Evolutionary conservation across 345 rosid species (phyloP), one percentile per base, ranked within the genome.

Genomic region (Citrus cavaleriei): DNA sequence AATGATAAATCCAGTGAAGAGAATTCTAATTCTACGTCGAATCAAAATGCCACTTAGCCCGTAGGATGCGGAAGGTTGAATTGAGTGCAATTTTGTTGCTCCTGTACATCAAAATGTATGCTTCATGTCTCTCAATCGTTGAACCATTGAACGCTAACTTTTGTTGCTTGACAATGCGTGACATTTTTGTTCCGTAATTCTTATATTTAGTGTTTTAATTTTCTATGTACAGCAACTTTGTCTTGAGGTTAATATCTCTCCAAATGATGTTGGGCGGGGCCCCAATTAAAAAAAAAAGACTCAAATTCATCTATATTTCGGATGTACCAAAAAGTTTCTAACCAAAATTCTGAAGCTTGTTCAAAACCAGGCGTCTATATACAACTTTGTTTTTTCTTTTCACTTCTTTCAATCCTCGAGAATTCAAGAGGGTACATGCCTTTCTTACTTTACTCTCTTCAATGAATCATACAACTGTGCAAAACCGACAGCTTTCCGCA

Each of bases 41-140:
- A 38, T 57, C 83, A 73, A 74, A 78, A 78, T 69, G 55, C 28
- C 18, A 37, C 34, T 46, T 5, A 24, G 3, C 38, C 73, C n/a
- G 24, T 24, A 35, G 63, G 51, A 21, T 62, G 78, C 74, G 8
- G 32, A 64, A 58, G 67, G 74, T 55, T 78, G 34, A 77, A 68
- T 8, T 2, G 2, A 27, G 32, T 19, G 21, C 22, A 21, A 46
- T 34, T 65, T 32, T 30, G 7, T 7, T 38, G 35, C 67, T n/a
- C 2, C 25, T 78, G 70, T 70, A 49, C 10, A 62, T 61, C 27
- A 27, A 7, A 59, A 38, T 34, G 66, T 5, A 19, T 24, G 22
- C 40, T 14, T 40, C 25, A 34, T 19, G 22, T 18, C 69, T 19
- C 21, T 3, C 24, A 16, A 65, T 65, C 21, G 9, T 34, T 65